A percentile compares a stretch with the other conserved stretches of the same genome.
phyloP scores from a whole-genome alignment of 2,329 filamentous ascomycete species.

The Colletotrichum sansevieriae region DNA sequence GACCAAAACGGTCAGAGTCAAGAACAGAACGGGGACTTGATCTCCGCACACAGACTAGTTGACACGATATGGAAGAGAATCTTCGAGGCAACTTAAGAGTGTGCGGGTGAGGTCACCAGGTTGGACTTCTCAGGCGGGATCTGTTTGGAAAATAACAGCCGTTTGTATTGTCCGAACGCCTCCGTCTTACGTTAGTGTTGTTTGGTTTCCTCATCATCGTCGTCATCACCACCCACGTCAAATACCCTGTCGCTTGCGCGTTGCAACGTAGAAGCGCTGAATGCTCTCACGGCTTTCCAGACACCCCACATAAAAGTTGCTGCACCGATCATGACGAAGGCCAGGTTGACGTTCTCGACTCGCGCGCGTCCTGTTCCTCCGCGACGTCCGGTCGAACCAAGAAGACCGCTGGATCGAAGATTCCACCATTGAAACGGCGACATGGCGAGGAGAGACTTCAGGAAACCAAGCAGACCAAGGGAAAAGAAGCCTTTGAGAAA shows the following conservation, averaged over 20 bases:
- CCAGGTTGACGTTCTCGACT: constrained; percentile 82
- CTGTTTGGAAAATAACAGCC: constrained; percentile 36
- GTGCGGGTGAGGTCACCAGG: constrained; percentile 68
- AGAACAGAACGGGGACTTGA: constrained; percentile 61
- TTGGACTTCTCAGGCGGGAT: constrained; percentile 30
- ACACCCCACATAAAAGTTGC: constrained; percentile 85
- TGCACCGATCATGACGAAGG: constrained; percentile 84
- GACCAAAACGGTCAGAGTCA: constrained; percentile 66
- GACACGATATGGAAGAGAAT: constrained; percentile 83
- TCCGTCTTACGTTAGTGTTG: constrained; percentile 38
- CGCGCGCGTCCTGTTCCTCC: constrained; percentile 80
- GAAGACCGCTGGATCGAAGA: constrained; percentile 71
- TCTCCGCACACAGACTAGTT: constrained; percentile 99
- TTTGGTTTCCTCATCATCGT: constrained; percentile 63
- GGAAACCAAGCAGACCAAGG: constrained; percentile 85
- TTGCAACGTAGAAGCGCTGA: constrained; percentile 80
- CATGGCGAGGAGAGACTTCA: constrained; percentile 82
- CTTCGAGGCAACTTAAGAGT: constrained; percentile 96
- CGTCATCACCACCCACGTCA: constrained; percentile 77
- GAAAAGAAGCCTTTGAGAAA: constrained; percentile 93
- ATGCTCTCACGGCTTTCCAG: constrained; percentile 83
- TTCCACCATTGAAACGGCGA: constrained; percentile 84
- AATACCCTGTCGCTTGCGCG: constrained; percentile 83
- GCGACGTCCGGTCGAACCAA: constrained; percentile 65
- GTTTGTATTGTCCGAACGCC: constrained; percentile 29